Evolutionary conservation across 495 filamentous ascomycete genomes (phyloP).

Genomic region (Hypoxylon rickii): DNA sequence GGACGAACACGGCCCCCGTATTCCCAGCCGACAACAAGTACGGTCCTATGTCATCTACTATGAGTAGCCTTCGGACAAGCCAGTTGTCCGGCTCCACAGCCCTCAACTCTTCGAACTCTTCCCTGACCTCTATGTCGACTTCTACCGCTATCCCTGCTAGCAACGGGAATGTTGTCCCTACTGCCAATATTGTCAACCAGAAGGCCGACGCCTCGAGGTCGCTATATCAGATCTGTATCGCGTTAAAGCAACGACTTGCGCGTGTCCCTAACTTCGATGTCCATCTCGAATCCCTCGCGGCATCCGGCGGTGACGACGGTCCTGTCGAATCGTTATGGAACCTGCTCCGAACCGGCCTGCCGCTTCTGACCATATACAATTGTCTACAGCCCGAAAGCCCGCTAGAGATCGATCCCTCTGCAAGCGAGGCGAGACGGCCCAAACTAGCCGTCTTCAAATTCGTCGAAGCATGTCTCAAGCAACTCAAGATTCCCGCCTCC

Average conservation of each 20-base stretch:
- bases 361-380: slow-evolving; percentile 89
- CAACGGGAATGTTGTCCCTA: slow-evolving; percentile 67
- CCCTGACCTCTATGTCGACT: slow-evolving; percentile 53
- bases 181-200: slow-evolving; percentile 93
- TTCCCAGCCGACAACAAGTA: slow-evolving; percentile 46
- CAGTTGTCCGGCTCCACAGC: slow-evolving; percentile 59
- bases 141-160: slow-evolving; percentile 46
- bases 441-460: slow-evolving; percentile 64
- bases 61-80: slow-evolving; percentile 55
- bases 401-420: slow-evolving; percentile 61
- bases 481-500: slow-evolving; percentile 73
- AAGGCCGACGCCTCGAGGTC: slow-evolving; percentile 84
- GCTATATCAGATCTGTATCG: slow-evolving; percentile 92
- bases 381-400: slow-evolving; percentile 67
- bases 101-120: slow-evolving; percentile 51
- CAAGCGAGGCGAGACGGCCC: slow-evolving; percentile 66
- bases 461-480: slow-evolving; percentile 58
- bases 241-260: slow-evolving; percentile 75
- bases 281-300: slow-evolving; percentile 57
- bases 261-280: slow-evolving; percentile 81
- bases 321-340: slow-evolving; percentile 92
- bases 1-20: slow-evolving; percentile 57
- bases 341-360: slow-evolving; percentile 80
- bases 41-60: slow-evolving; percentile 45
- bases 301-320: slow-evolving; percentile 65